Evolutionary conservation across 2,329 filamentous ascomycete species (phyloP).

Genomic region (Fusarium napiforme): DNA sequence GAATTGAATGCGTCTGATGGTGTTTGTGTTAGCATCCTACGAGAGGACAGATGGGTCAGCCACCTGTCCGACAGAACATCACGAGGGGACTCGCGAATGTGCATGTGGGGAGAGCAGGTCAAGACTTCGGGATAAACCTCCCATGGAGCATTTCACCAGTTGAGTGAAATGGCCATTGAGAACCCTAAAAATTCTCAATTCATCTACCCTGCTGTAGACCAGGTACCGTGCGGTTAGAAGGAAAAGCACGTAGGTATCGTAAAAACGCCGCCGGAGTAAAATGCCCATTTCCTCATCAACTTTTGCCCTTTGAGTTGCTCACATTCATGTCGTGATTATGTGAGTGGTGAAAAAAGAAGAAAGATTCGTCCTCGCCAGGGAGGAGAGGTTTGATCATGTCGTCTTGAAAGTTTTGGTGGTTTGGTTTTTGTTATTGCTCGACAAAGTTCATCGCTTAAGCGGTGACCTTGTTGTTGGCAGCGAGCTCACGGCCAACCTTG

Average conservation of each 20-base stretch:
- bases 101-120: conserved; percentile 39
- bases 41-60: conserved; percentile 2
- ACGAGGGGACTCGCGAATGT: conserved; percentile 31
- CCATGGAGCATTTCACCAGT: conserved; percentile 78
- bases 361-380: conserved; percentile 37
- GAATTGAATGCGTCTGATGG: conserved; percentile 6
- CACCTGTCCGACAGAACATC: conserved; percentile 25
- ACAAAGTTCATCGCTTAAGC: conserved; percentile 53
- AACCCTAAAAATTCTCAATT: conserved; percentile 59
- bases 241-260: conserved; percentile 45
- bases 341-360: conserved; percentile 36
- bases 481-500: conserved; percentile 80
- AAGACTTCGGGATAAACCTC: conserved; percentile 77
- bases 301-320: conserved; percentile 40
- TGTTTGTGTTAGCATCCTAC: conserved; percentile 33
- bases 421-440: conserved; percentile 38
- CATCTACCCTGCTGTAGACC: conserved; percentile 54
- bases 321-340: conserved; percentile 25
- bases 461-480: conserved; percentile 76
- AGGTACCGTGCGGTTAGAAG: conserved; percentile 44
- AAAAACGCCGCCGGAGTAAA: conserved; percentile 54
- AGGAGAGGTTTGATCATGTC: conserved; percentile 35
- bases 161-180: conserved; percentile 79
- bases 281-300: conserved; percentile 51
- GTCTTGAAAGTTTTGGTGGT: conserved; percentile 18